phyloP scores from a whole-genome alignment of 164 flowering plant species.

The Stephania japonica region DNA sequence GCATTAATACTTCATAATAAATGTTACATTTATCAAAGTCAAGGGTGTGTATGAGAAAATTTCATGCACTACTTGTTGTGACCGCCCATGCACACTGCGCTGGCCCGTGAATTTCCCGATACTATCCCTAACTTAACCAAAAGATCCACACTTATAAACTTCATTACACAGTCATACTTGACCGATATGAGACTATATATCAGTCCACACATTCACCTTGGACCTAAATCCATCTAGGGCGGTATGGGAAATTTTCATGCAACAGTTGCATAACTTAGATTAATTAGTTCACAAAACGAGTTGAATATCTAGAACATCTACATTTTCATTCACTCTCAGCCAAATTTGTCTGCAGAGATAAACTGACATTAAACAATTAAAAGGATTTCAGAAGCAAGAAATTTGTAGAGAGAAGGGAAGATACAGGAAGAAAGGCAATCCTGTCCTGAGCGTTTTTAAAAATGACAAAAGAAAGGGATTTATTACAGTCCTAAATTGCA shows the following conservation, averaged over 20 bases:
- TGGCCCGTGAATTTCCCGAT: too few relatives aligned
- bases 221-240: too few relatives aligned
- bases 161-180: too few relatives aligned
- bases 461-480: not conserved
- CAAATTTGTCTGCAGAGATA: not conserved
- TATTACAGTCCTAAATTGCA: too few relatives aligned
- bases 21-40: not conserved
- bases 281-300: not conserved
- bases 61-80: not conserved
- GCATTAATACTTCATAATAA: not conserved
- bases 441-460: too few relatives aligned
- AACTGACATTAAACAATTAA: not conserved
- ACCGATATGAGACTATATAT: too few relatives aligned
- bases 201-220: too few relatives aligned
- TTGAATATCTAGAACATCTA: not conserved
- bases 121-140: too few relatives aligned
- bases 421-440: too few relatives aligned
- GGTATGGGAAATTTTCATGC: not conserved
- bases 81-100: too few relatives aligned
- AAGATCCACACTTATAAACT: too few relatives aligned
- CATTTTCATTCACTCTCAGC: not conserved
- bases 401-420: too few relatives aligned
- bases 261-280: not conserved
- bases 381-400: not conserved
- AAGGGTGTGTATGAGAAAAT: not conserved